phyloP scores from a whole-genome alignment of 805 yeast species.

The Candida manassasensis region DNA sequence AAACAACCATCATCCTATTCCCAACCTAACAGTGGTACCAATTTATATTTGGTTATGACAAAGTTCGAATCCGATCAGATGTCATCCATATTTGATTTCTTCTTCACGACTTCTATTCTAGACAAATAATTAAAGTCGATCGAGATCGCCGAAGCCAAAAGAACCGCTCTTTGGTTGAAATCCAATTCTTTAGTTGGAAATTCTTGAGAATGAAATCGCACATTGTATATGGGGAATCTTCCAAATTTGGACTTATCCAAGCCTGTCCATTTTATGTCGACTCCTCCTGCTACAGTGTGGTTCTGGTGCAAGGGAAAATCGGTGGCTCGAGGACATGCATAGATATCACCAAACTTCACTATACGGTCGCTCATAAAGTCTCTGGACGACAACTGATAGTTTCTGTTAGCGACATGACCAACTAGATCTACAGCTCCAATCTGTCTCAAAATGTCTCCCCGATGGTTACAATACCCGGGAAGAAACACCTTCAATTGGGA shows the following conservation, averaged over 20 bases:
- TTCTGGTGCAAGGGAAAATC: neutral
- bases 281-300: neutral
- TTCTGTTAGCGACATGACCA: neutral
- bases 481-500: neutral
- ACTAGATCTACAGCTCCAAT: neutral
- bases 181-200: neutral
- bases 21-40: too few relatives aligned
- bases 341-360: neutral
- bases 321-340: neutral
- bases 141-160: conserved; percentile 83
- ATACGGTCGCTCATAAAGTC: neutral
- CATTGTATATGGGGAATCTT: conserved; percentile 1
- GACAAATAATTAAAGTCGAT: conserved; percentile 96
- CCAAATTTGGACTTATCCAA: neutral
- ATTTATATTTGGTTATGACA: too few relatives aligned
- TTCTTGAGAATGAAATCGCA: neutral
- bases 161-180: conserved; percentile 77
- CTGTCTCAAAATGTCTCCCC: neutral
- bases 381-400: neutral
- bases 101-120: conserved; percentile 30
- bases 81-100: too few relatives aligned
- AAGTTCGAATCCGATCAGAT: too few relatives aligned
- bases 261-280: conserved; percentile 1
- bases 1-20: too few relatives aligned
- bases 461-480: neutral